Percentiles rank a stretch among this genome's conserved stretches.
These are phyloP conservation scores for Metschnikowia koreensis DNA, from an alignment of 805 yeast genomes.

Conservation along the genomic window DNA sequence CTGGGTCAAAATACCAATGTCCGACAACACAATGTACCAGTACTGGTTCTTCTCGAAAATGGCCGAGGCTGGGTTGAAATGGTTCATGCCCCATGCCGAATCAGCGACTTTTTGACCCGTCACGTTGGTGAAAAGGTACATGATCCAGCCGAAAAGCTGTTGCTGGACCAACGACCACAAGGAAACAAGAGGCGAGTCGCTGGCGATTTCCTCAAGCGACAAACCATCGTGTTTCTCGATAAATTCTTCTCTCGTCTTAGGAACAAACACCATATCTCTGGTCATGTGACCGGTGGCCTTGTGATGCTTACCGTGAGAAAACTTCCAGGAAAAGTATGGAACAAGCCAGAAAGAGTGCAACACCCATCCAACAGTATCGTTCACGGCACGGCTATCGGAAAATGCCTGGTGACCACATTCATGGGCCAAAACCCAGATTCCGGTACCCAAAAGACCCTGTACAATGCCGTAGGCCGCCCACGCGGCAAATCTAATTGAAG, in stretches of 20 bases:
- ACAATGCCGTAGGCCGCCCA: constrained; percentile 57
- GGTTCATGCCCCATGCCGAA: constrained; percentile 52
- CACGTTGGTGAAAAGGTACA: constrained; percentile 64
- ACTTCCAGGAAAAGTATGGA: constrained; percentile 87
- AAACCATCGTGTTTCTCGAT: constrained; percentile 35
- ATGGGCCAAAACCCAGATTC: constrained; percentile 84
- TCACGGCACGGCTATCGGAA: constrained; percentile 65
- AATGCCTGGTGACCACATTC: constrained; percentile 93
- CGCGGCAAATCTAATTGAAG: constrained; percentile 46
- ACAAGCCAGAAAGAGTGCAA: constrained; percentile 76
- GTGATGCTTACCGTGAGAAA: constrained; percentile 82
- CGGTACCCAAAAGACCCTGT: constrained; percentile 70
- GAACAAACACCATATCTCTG: constrained; percentile 84
- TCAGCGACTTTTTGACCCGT: constrained; percentile 66
- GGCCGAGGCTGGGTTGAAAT: constrained; percentile 72
- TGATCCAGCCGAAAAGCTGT: constrained; percentile 77
- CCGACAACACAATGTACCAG: constrained; percentile 69
- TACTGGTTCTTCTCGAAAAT: constrained; percentile 71
- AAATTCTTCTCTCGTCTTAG: constrained; percentile 62
- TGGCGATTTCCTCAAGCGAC: constrained; percentile 54
- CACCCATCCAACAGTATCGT: constrained; percentile 81
- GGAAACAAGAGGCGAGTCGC: constrained; percentile 72
- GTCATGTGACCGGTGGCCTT: constrained; percentile 83
- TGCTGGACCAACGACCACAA: constrained; percentile 56
- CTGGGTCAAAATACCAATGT: constrained; percentile 64